phyloP scores from a whole-genome alignment of 164 flowering plant genomes.

The Tetracentron sinense region DNA sequence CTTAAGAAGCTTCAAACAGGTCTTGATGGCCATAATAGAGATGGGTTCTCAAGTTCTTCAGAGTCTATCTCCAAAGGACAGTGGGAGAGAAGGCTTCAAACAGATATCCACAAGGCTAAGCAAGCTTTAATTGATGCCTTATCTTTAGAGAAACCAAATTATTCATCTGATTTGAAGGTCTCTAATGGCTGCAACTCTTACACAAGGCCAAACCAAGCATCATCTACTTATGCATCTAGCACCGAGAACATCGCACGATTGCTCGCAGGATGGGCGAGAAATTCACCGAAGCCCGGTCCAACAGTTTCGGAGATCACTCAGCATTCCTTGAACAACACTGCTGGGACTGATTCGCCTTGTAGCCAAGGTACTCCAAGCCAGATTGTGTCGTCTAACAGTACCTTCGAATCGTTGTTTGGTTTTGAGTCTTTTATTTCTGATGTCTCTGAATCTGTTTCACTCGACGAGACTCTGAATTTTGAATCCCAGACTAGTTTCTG shows the following conservation, averaged over 20 bases:
- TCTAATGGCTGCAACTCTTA: neutral
- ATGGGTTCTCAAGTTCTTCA: slow-evolving; percentile 31
- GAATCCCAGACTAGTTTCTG: slow-evolving; percentile 25
- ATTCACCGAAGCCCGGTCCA: slow-evolving; percentile 28
- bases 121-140: slow-evolving; percentile 80
- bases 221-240: slow-evolving; percentile 57
- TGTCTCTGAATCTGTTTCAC: slow-evolving; percentile 38
- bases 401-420: slow-evolving; percentile 47
- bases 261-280: slow-evolving; percentile 60
- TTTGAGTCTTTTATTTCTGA: slow-evolving; percentile 48
- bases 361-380: slow-evolving; percentile 16
- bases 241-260: slow-evolving; percentile 69
- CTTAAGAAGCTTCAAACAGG: slow-evolving; percentile 48
- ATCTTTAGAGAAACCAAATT: slow-evolving; percentile 48
- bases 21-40: slow-evolving; percentile 23
- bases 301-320: slow-evolving; percentile 17
- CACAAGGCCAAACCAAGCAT: slow-evolving; percentile 7
- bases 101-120: slow-evolving; percentile 75
- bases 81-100: slow-evolving; percentile 96
- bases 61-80: slow-evolving; percentile 55
- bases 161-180: slow-evolving; percentile 10
- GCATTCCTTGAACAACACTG: slow-evolving; percentile 7
- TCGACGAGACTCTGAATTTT: slow-evolving; percentile 7
- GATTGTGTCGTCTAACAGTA: slow-evolving; percentile 30
- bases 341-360: slow-evolving; percentile 20